Percentiles rank a stretch among this genome's conserved stretches.
phyloP scores from a whole-genome alignment of 2,329 filamentous ascomycete species.

The Fusarium fujikuroi region DNA sequence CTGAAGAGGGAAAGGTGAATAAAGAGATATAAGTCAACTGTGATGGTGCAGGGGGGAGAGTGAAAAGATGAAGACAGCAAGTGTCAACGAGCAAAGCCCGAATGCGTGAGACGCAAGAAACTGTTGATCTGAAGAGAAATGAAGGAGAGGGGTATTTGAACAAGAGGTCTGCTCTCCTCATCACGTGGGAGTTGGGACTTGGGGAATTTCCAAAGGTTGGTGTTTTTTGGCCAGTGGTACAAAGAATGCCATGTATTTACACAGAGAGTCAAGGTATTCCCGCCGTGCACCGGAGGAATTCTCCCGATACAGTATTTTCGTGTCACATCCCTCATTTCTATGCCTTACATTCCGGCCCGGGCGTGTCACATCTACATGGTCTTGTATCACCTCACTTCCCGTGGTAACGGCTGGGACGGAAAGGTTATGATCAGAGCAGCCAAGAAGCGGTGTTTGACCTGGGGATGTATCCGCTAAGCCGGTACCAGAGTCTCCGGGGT shows the following conservation, averaged over 20 bases:
- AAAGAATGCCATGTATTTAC: background rate
- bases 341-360: background rate
- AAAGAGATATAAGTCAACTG: no score
- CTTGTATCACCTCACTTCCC: background rate
- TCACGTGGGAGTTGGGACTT: background rate
- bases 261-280: accelerated
- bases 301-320: background rate
- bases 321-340: background rate
- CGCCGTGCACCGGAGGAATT: accelerated
- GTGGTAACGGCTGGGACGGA: accelerated
- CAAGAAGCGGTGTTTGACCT: background rate
- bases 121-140: background rate
- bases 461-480: background rate
- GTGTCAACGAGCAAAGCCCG: background rate
- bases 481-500: background rate
- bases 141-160: background rate
- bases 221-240: background rate
- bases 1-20: background rate
- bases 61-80: background rate
- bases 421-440: background rate
- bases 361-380: background rate
- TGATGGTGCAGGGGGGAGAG: no score
- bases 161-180: accelerated
- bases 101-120: background rate
- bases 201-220: background rate